Conservation (phyloP, 2,329 filamentous ascomycete species). For the Coccinonectria pachysandricola region DNA sequence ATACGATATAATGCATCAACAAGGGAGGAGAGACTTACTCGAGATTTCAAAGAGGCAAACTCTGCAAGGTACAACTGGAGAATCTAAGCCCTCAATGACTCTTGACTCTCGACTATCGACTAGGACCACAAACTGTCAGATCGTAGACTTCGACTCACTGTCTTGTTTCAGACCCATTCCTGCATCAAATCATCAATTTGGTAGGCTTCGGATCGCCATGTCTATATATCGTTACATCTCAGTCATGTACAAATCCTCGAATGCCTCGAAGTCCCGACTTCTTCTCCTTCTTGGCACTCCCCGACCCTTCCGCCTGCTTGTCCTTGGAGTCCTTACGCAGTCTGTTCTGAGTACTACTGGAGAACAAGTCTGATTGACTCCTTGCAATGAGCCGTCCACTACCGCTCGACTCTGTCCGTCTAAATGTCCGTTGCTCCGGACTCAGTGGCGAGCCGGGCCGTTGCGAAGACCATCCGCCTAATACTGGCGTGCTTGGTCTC, state of each 20-base stretch:
- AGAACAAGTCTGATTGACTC: slow-evolving; percentile 12
- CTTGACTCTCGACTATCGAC: too few species aligned
- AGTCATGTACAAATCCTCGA: slow-evolving; percentile 26
- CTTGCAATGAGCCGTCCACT: slow-evolving; percentile 10
- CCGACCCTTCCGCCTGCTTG: slow-evolving; percentile 31
- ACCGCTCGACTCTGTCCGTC: slow-evolving; percentile 21
- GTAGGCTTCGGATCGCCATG: too few species aligned
- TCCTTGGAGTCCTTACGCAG: slow-evolving; percentile 39
- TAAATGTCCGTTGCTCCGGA: too few species aligned
- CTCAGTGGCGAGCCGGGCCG: slow-evolving; percentile 29
- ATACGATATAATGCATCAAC: too few species aligned
- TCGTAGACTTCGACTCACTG: too few species aligned
- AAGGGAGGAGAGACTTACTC: too few species aligned
- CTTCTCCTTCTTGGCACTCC: slow-evolving; percentile 25
- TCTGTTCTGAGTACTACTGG: slow-evolving; percentile 38
- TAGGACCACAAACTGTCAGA: too few species aligned
- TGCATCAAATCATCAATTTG: too few species aligned
- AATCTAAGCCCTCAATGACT: too few species aligned
- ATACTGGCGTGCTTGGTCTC: slow-evolving; percentile 19
- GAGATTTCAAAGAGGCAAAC: too few species aligned
- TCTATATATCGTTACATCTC: slow-evolving; percentile 1
- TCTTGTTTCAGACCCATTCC: too few species aligned
- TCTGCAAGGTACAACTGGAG: too few species aligned
- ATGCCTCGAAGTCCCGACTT: slow-evolving; percentile 32
- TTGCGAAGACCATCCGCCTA: slow-evolving; percentile 18